phyloP scores from a whole-genome alignment of 2,329 filamentous ascomycete species.

The Microdochium paspali region DNA sequence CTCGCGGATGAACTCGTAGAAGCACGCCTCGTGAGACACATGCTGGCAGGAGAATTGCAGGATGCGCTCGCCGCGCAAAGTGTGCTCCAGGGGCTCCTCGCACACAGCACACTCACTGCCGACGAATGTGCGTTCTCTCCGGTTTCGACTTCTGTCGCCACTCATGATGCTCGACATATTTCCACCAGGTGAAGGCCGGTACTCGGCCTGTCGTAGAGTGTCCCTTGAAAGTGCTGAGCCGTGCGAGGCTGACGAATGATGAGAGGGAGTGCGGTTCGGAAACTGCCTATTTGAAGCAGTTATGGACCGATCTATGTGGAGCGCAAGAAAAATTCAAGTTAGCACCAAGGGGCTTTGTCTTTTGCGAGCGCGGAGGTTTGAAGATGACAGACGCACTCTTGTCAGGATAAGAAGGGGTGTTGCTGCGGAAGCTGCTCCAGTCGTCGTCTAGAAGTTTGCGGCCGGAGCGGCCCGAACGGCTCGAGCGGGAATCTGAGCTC shows the following conservation, averaged over 20 bases:
- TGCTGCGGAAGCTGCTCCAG: conserved; percentile 13
- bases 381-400: conserved; percentile 25
- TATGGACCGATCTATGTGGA: conserved; percentile 26
- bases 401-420: conserved; percentile 25
- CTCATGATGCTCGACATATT: conserved; percentile 59
- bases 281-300: conserved; percentile 22
- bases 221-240: conserved; percentile 25
- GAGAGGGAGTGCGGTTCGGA: conserved; percentile 23
- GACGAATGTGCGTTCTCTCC: conserved; percentile 89
- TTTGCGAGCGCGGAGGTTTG: not conserved
- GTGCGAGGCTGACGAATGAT: conserved; percentile 27
- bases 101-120: conserved; percentile 93
- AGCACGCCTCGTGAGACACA: conserved; percentile 95
- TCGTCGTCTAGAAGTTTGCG: conserved; percentile 12
- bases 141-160: conserved; percentile 66
- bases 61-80: conserved; percentile 84
- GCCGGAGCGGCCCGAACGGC: conserved; percentile 13
- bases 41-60: conserved; percentile 95
- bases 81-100: conserved; percentile 94
- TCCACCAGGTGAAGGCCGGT: conserved; percentile 17
- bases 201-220: conserved; percentile 16
- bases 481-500: conserved; percentile 18
- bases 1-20: conserved; percentile 96
- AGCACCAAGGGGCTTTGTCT: conserved; percentile 5
- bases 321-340: conserved; percentile 8